Base-by-base conservation (phyloP, 768 basidiomycete species). In the Porphyrellus cyaneotinctus region DNA sequence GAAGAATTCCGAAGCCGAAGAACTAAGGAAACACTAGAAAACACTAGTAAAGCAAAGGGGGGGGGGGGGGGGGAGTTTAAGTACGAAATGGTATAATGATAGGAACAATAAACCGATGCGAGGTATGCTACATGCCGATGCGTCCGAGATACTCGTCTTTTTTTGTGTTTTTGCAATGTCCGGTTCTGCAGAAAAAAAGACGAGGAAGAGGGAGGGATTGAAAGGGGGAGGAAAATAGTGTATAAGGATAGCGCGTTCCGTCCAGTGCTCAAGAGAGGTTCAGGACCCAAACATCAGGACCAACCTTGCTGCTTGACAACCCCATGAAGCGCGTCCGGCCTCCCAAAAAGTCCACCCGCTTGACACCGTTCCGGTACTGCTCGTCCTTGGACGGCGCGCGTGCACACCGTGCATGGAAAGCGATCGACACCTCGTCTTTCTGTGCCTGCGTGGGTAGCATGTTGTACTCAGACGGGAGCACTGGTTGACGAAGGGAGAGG, bases 261-360 rank as follows among this genome's bases (percentile, higher is more conserved):
- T 24, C 24, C 26, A 8, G n/a, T 6, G 23, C 14, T 69, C 58
- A 70, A 42, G 56, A 51, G 6, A 69, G 60, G 58, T 70, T 70
- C 10, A 70, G 26, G 31, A 42, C 13, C 70, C 78, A 71, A 2
- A 69, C 69, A 31, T 78, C 73, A 7, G 71, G 69, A 4, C 67
- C 67, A 0, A 67, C 58, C 43, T 63, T 63, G 46, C 64, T 69
- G 56, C 75, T 70, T 8, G 74, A 68, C 32, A 81, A 51, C 17
- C 82, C 82, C 53, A 72, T 74, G 64, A 84, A 77, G 58, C 65
- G 71, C 3, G 65, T 72, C 17, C 64, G 67, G 22, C 66, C 72
- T 44, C 70, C 63, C 43, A 85, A 64, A 58, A 81, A 83, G 63
- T 85, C 83, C 0, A 84, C 73, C 45, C 80, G 66, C 63, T 77